phyloP scores from a whole-genome alignment of 345 rosid genomes.

The Melastoma malabathricum region DNA sequence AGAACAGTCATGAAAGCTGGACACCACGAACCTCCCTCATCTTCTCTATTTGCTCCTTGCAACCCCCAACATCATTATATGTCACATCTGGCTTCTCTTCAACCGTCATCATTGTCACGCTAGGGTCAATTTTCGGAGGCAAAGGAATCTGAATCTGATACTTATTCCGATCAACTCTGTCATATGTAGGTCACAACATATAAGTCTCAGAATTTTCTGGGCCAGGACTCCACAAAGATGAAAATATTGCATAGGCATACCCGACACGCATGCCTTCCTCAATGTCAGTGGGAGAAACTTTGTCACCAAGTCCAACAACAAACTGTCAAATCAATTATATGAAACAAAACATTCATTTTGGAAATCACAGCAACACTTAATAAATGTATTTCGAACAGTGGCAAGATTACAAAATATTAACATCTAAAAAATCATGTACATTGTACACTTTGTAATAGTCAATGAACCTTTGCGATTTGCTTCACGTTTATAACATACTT shows the following conservation, averaged over 20 bases:
- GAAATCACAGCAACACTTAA: too few species aligned
- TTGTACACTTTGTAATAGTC: not conserved
- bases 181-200: not conserved
- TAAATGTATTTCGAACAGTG: too few species aligned
- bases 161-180: conserved; percentile 89
- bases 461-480: conserved; percentile 83
- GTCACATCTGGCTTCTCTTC: conserved; percentile 99
- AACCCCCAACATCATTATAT: conserved; percentile 94
- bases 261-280: conserved; percentile 99
- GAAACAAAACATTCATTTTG: not conserved
- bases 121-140: conserved; percentile 98
- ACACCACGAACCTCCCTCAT: conserved; percentile 54
- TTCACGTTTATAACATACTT: conserved; percentile 92
- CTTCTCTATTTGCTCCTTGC: conserved; percentile 96
- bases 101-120: conserved; percentile 99
- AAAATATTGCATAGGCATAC: conserved; percentile 23
- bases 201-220: too few species aligned
- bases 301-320: conserved; percentile 97
- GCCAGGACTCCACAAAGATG: not conserved
- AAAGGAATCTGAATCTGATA: conserved; percentile 96
- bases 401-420: too few species aligned
- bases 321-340: conserved; percentile 30
- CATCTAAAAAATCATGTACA: too few species aligned
- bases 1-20: too few species aligned
- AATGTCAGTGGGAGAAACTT: conserved; percentile 90